Evolutionary conservation across 345 rosid species (phyloP).

Genomic region (Melaleuca quinquenervia): DNA sequence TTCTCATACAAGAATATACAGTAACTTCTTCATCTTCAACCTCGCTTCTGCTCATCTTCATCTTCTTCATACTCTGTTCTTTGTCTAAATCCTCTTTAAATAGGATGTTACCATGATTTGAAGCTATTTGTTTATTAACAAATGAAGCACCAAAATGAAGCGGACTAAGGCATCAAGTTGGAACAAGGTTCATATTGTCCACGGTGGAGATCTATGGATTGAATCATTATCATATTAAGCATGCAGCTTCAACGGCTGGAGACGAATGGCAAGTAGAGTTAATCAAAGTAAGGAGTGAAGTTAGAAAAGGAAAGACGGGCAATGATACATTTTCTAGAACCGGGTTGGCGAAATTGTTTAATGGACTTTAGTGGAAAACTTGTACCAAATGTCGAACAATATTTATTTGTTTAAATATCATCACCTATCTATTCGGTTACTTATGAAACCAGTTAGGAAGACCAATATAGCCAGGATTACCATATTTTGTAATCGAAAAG

Average conservation of each 20-base stretch:
- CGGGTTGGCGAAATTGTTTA: background rate
- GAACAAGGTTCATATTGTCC: slow-evolving; percentile 22
- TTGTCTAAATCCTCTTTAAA: no score
- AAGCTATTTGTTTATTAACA: no score
- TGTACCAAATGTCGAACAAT: background rate
- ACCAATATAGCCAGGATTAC: background rate
- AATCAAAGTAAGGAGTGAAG: background rate
- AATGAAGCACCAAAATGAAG: background rate
- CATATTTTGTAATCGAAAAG: background rate
- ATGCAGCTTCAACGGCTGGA: slow-evolving; percentile 15
- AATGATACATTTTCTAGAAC: background rate
- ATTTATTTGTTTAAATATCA: background rate
- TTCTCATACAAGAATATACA: no score
- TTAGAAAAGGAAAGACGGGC: background rate
- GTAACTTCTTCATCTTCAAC: no score
- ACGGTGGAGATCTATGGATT: slow-evolving; percentile 8
- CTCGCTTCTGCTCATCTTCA: no score
- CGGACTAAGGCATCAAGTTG: slow-evolving; percentile 3
- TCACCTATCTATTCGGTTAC: background rate
- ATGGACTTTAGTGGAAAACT: background rate
- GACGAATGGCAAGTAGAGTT: background rate
- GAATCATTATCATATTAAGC: slow-evolving; percentile 4
- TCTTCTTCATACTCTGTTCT: no score
- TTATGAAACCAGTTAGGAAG: background rate
- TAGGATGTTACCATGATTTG: no score